A percentile compares a stretch with the other conserved stretches of the same genome.
Evolutionary conservation across 257 asterid species (phyloP).

Genomic region (Capsicum baccatum): DNA sequence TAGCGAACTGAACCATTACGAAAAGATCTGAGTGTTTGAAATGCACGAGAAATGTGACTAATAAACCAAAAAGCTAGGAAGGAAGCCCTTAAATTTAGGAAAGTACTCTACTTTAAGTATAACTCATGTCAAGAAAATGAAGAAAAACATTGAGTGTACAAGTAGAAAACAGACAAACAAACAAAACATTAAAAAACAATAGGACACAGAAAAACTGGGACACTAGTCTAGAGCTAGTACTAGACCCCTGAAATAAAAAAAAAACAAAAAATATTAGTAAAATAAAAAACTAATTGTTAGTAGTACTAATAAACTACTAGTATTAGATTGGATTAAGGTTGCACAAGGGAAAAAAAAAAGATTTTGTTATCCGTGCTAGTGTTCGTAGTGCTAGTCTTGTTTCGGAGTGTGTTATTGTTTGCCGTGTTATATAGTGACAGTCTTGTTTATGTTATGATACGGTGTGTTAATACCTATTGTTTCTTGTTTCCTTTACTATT

Average conservation of each 20-base stretch:
- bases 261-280: too few species aligned
- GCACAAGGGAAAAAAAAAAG: constrained; percentile 23
- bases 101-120: neutral
- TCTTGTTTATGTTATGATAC: too few species aligned
- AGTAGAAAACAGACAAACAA: constrained; percentile 21
- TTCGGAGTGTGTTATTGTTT: too few species aligned
- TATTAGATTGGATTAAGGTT: constrained; percentile 24
- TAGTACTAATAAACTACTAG: neutral
- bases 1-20: too few species aligned
- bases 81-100: neutral
- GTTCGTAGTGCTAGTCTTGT: too few species aligned
- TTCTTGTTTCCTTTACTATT: too few species aligned
- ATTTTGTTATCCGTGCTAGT: too few species aligned
- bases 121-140: constrained; percentile 5
- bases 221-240: constrained; percentile 1
- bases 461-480: too few species aligned
- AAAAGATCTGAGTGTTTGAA: too few species aligned
- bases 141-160: constrained; percentile 7
- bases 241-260: neutral
- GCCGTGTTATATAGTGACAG: too few species aligned
- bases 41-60: constrained; percentile 9
- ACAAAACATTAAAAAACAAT: constrained; percentile 4
- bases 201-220: constrained; percentile 28
- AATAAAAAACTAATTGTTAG: neutral
- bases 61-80: constrained; percentile 26